These are phyloP conservation scores for cucumber (Cucumis sativus) DNA, from an alignment of 306 rosid species.

Conservation along the genomic window DNA sequence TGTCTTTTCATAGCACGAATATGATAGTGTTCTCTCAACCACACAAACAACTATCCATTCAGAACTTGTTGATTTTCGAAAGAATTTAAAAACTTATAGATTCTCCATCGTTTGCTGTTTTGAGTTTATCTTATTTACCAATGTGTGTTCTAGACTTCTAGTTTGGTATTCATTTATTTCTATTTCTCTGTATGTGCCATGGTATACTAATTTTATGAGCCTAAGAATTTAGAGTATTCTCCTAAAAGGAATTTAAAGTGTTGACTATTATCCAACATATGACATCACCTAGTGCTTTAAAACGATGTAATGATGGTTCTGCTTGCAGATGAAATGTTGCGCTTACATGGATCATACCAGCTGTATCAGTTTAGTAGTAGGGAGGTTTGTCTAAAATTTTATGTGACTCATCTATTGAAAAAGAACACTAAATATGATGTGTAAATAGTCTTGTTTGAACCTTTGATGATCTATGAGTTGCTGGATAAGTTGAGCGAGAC, in stretches of 20 bases:
- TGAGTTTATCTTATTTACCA: constrained; percentile 1
- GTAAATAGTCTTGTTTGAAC: neutral
- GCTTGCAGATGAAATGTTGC: constrained; percentile 75
- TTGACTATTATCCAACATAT: constrained; percentile 12
- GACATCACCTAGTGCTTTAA: constrained; percentile 5
- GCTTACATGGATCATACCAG: constrained; percentile 81
- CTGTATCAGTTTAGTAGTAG: constrained; percentile 69
- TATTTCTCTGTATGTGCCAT: neutral
- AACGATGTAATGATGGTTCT: constrained; percentile 11
- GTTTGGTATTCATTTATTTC: no score
- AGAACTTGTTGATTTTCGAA: constrained; percentile 57
- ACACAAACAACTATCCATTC: constrained; percentile 54
- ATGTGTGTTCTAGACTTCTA: neutral
- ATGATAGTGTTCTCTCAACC: constrained; percentile 63
- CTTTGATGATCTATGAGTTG: neutral
- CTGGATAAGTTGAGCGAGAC: neutral
- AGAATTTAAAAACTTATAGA: constrained; percentile 64
- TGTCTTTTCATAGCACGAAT: constrained; percentile 48
- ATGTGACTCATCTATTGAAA: neutral
- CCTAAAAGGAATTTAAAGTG: neutral
- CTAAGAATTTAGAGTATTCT: neutral
- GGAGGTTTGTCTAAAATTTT: constrained; percentile 56
- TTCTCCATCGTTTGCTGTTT: constrained; percentile 11
- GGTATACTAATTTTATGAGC: neutral
- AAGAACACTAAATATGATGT: neutral